These are phyloP conservation scores for Escallonia rubra DNA, from an alignment of 129 eudicot genomes.

Conservation along the genomic window DNA sequence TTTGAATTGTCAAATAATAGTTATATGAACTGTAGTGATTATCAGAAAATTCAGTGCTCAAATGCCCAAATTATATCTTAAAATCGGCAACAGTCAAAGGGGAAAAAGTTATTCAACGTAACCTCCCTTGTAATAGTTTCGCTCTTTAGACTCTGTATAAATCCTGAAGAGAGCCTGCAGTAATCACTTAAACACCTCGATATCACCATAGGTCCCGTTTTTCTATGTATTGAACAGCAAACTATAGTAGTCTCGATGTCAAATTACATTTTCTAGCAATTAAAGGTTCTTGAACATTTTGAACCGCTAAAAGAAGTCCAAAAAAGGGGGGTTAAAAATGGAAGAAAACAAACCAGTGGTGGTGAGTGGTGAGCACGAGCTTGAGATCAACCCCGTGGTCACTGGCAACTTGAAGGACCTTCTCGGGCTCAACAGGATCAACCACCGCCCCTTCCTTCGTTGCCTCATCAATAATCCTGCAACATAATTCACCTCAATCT, in stretches of 20 bases:
- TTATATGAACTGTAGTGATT: too few relatives aligned
- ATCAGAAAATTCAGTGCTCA: too few relatives aligned
- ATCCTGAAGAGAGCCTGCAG: too few relatives aligned
- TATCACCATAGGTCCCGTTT: too few relatives aligned
- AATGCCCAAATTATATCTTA: not conserved
- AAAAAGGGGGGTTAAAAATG: not conserved
- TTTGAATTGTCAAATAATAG: too few relatives aligned
- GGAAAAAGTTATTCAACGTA: not conserved
- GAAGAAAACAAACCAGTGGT: conserved; percentile 62
- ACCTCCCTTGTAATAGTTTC: too few relatives aligned
- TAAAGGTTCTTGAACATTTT: too few relatives aligned
- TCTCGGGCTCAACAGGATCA: conserved; percentile 97
- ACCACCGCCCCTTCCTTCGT: conserved; percentile 90
- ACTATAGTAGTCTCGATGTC: too few relatives aligned
- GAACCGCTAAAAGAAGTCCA: not conserved
- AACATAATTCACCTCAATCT: not conserved
- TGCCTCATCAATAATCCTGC: conserved; percentile 79
- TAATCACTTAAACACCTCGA: too few relatives aligned
- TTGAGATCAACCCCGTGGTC: conserved; percentile 60
- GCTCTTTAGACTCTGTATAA: too few relatives aligned
- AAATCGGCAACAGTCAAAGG: not conserved
- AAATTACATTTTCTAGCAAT: not conserved
- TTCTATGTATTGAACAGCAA: too few relatives aligned
- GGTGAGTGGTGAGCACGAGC: conserved; percentile 90
- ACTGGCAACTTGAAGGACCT: conserved; percentile 63